Percentiles rank a stretch among this genome's conserved stretches.
Evolutionary conservation across 352 stramenopile genomes (phyloP).

Genomic region (Phytophthora nicotianae): DNA sequence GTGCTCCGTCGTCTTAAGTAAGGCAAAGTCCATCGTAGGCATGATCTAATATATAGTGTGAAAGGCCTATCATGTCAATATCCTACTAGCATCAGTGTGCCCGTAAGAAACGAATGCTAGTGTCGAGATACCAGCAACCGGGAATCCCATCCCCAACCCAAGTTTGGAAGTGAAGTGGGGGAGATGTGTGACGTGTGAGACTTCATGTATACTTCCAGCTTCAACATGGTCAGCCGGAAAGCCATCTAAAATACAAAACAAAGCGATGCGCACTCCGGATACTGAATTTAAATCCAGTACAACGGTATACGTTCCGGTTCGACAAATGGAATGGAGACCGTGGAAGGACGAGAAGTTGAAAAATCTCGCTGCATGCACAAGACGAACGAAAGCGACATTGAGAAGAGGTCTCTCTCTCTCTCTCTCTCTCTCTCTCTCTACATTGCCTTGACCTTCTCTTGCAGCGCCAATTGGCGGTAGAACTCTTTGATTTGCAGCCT

Average conservation of each 20-base stretch:
- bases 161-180: neutral
- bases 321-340: constrained; percentile 4
- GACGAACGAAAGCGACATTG: constrained; percentile 11
- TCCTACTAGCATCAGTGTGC: no score
- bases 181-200: neutral
- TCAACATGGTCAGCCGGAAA: constrained; percentile 10
- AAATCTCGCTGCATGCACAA: constrained; percentile 16
- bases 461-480: constrained; percentile 8
- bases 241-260: neutral
- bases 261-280: constrained; percentile 11
- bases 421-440: no score
- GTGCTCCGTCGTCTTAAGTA: constrained; percentile 29
- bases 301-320: constrained; percentile 18
- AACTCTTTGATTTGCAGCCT: constrained; percentile 6
- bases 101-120: no score
- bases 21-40: constrained; percentile 2
- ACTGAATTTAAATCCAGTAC: neutral
- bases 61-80: neutral
- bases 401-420: constrained; percentile 7
- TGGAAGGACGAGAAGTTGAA: constrained; percentile 1
- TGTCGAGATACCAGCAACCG: no score
- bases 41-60: constrained; percentile 17
- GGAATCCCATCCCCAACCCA: no score
- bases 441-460: constrained; percentile 3
- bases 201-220: neutral